Conservation (phyloP, 768 basidiomycete species). For the Leccinum longicurvipes region DNA sequence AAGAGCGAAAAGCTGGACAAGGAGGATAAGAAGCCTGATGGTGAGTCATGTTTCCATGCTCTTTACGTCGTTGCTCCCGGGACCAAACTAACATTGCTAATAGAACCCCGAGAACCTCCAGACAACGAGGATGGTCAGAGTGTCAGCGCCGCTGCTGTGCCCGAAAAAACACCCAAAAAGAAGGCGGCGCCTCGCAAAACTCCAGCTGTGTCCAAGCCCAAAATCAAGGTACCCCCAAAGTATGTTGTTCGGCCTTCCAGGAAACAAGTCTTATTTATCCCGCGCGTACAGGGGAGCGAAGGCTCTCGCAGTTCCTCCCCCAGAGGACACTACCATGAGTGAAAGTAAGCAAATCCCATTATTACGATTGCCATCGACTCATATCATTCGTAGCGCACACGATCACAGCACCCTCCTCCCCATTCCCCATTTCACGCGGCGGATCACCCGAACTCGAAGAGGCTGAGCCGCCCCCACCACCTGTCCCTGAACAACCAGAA, state of each 20-base stretch:
- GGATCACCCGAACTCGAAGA: slow-evolving; percentile 52
- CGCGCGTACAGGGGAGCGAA: slow-evolving; percentile 28
- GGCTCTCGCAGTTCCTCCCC: slow-evolving; percentile 32
- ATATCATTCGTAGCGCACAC: slow-evolving; percentile 45
- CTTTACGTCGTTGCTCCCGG: slow-evolving; percentile 13
- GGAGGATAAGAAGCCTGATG: slow-evolving; percentile 46
- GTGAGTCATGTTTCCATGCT: slow-evolving; percentile 34
- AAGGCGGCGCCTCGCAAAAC: slow-evolving; percentile 45
- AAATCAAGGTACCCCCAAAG: slow-evolving; percentile 31
- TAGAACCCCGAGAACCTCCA: slow-evolving; percentile 30
- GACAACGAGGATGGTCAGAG: slow-evolving; percentile 22
- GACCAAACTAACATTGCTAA: slow-evolving; percentile 11
- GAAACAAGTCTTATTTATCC: not conserved
- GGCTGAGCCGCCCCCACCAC: slow-evolving; percentile 26
- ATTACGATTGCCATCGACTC: slow-evolving; percentile 1
- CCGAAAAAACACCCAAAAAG: slow-evolving; percentile 46
- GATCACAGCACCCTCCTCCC: slow-evolving; percentile 73
- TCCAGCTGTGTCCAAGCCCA: slow-evolving; percentile 35
- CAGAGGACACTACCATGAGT: slow-evolving; percentile 54
- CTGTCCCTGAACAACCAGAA: slow-evolving; percentile 32
- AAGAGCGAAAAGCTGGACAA: slow-evolving; percentile 48
- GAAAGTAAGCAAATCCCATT: slow-evolving; percentile 48
- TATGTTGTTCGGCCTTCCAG: slow-evolving; percentile 11
- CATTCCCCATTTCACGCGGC: slow-evolving; percentile 38
- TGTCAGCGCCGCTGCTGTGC: slow-evolving; percentile 12